phyloP scores from a whole-genome alignment of 2,329 filamentous ascomycete species.

The Penicillium paneum region DNA sequence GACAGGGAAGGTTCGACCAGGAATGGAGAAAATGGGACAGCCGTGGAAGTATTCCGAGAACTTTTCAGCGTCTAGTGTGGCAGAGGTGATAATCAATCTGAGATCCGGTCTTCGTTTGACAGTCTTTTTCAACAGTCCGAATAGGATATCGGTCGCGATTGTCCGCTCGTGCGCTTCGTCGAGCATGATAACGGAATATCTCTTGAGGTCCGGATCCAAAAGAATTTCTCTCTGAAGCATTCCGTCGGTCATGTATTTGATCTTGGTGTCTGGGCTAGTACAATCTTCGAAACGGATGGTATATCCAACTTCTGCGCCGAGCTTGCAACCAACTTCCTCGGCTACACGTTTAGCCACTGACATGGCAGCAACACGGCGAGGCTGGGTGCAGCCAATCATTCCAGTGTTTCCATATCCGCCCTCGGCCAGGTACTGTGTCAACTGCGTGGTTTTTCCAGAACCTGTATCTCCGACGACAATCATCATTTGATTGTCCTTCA shows the following conservation, averaged over 20 bases:
- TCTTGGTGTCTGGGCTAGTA: conserved; percentile 80
- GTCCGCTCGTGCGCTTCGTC: conserved; percentile 98
- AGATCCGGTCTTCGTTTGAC: conserved; percentile 80
- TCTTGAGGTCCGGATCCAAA: conserved; percentile 80
- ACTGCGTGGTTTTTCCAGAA: conserved; percentile 93
- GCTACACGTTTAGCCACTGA: conserved; percentile 95
- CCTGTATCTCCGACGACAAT: conserved; percentile 98
- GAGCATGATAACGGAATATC: conserved; percentile 96
- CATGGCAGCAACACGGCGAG: conserved; percentile 94
- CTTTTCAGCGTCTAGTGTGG: conserved; percentile 94
- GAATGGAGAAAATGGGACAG: conserved; percentile 94
- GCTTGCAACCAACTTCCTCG: conserved; percentile 86
- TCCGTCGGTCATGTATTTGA: conserved; percentile 99
- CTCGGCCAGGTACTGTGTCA: conserved; percentile 93
- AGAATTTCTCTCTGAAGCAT: conserved; percentile 96
- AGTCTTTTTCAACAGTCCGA: conserved; percentile 91
- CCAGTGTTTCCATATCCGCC: conserved; percentile 82
- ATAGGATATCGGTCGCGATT: conserved; percentile 91
- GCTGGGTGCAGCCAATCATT: conserved; percentile 94
- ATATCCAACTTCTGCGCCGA: conserved; percentile 93
- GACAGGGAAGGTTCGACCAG: conserved; percentile 90
- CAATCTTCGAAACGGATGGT: conserved; percentile 97
- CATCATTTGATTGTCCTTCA: conserved; percentile 81
- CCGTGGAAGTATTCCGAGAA: conserved; percentile 96
- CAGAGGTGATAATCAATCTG: conserved; percentile 94